Evolutionary conservation across 208 protist species (phyloP), one percentile per base, ranked within the genome.

Genomic region (Angomonas ambiguus): DNA sequence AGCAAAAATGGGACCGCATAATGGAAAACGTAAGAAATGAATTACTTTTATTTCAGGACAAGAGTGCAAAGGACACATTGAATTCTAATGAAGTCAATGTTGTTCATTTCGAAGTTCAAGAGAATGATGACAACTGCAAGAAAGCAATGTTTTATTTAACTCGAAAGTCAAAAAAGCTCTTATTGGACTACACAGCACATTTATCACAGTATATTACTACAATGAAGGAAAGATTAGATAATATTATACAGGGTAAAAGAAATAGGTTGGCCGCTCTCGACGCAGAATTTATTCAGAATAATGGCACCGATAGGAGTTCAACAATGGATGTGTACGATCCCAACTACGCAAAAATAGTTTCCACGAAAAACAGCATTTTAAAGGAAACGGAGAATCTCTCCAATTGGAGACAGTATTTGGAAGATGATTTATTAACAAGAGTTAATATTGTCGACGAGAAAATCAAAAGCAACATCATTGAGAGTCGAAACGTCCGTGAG

Each of bases 311-410:
- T 20, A 20, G 45, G 8, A 53, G 45, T 20, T 27, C 18, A n/a
- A 5, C 45, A 20, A 53, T 24, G 45, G 45, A 53, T 24, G 45
- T 24, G 8, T 53, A 53, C 45, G 45, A 53, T 20, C 45, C 45
- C 45, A 13, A 53, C 45, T 53, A 53, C 16, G 45, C 10, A 13
- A 53, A 53, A 24, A 24, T 20, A 20, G 18, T 13, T 5, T 24
- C 10, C 18, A 20, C 45, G 13, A 13, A 24, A 13, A 5, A 4
- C 4, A 20, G 45, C 18, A 27, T 53, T 13, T 20, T 53, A 24
- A 24, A 53, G 45, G 45, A 53, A 20, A 20, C 24, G 45, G 45
- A 53, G 45, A 53, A 24, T 53, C 10, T 53, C 45, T 53, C 45
- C 8, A 27, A 53, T 24, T 53, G 45, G 45, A 13, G 16, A 27